Conservation (phyloP, 1,284 basidiomycete genomes). For the Irpex rosettiformis region DNA sequence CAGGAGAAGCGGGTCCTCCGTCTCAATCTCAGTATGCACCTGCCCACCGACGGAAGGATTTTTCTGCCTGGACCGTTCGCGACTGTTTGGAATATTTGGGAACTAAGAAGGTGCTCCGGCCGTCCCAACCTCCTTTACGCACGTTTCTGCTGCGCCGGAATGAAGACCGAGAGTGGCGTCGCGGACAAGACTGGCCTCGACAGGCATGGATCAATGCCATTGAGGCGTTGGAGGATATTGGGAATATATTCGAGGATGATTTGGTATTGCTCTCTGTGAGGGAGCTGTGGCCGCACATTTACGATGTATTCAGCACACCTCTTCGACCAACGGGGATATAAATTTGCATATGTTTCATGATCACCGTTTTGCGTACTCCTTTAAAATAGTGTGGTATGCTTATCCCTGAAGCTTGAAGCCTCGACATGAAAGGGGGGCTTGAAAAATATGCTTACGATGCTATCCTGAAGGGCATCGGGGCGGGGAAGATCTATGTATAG, state of each 20-base stretch:
- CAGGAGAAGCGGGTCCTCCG: conserved; percentile 25
- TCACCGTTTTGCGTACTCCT: too few relatives aligned
- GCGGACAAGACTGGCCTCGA: conserved; percentile 68
- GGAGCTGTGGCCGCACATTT: conserved; percentile 45
- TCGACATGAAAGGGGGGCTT: too few relatives aligned
- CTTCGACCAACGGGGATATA: conserved; percentile 49
- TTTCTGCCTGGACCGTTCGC: conserved; percentile 47
- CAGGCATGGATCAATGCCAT: conserved; percentile 59
- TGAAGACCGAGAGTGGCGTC: conserved; percentile 42
- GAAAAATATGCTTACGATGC: neutral
- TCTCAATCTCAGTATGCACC: conserved; percentile 55
- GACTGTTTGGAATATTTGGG: conserved; percentile 58
- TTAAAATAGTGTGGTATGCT: too few relatives aligned
- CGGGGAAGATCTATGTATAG: neutral
- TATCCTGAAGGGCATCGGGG: neutral
- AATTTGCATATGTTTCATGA: neutral
- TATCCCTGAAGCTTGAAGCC: too few relatives aligned
- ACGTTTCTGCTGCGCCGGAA: conserved; percentile 52
- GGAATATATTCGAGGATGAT: conserved; percentile 46
- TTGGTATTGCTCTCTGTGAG: conserved; percentile 46
- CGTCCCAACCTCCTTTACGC: conserved; percentile 38
- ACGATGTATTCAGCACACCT: conserved; percentile 43
- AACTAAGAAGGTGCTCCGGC: conserved; percentile 26
- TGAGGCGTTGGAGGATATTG: conserved; percentile 43
- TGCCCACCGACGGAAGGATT: conserved; percentile 36